phyloP scores from a whole-genome alignment of 225 moss, liverwort and hornwort genomes.

The Anthoceros angustus region DNA sequence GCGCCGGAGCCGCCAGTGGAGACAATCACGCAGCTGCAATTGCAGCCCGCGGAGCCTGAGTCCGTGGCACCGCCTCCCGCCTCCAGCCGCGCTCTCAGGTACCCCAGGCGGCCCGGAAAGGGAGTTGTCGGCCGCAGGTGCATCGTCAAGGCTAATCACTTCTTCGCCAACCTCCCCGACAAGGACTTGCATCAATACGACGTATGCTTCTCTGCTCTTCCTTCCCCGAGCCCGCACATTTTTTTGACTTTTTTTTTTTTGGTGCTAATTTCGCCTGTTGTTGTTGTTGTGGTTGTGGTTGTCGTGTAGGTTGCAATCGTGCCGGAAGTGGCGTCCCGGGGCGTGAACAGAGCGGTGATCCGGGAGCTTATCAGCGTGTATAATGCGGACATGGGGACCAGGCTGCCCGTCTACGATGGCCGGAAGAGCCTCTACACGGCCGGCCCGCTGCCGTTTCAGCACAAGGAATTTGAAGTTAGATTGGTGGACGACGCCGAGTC shows the following conservation, averaged over 20 bases:
- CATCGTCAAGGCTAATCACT: conserved; percentile 86
- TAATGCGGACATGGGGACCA: conserved; percentile 47
- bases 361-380: conserved; percentile 68
- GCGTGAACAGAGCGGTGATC: conserved; percentile 90
- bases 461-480: conserved; percentile 66
- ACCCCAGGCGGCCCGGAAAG: conserved; percentile 66
- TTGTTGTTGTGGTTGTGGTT: background rate
- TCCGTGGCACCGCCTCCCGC: conserved; percentile 34
- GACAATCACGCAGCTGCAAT: background rate
- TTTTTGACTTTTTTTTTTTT: background rate
- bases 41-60: background rate
- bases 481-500: conserved; percentile 60
- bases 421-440: conserved; percentile 89
- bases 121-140: conserved; percentile 59
- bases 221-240: background rate
- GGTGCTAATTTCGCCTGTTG: too few species aligned
- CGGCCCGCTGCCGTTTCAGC: conserved; percentile 74
- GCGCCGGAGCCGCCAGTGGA: background rate
- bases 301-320: conserved; percentile 68
- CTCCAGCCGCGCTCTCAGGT: conserved; percentile 62
- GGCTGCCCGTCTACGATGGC: conserved; percentile 88
- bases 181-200: conserved; percentile 11
- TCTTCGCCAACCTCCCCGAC: conserved; percentile 79
- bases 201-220: conserved; percentile 17
- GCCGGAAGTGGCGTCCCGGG: conserved; percentile 88